phyloP scores from a whole-genome alignment of 1,139 yeast genomes.

The Kodamaea fungicola region DNA sequence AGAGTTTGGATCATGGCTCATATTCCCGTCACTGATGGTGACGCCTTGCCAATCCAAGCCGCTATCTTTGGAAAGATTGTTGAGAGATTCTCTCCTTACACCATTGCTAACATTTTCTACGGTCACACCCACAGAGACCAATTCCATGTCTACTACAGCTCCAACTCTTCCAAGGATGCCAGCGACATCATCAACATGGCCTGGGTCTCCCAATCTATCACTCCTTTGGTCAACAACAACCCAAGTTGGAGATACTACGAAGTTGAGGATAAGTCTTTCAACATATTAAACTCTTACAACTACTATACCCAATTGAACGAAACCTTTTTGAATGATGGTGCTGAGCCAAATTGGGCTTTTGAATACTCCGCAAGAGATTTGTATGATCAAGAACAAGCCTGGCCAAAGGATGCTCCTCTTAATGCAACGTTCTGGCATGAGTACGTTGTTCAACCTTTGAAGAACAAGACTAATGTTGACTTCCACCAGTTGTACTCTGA shows the following conservation, averaged over 20 bases:
- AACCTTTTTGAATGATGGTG: conserved; percentile 45
- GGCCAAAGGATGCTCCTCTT: conserved; percentile 53
- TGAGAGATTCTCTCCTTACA: conserved; percentile 64
- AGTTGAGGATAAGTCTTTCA: conserved; percentile 61
- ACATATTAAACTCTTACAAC: conserved; percentile 57
- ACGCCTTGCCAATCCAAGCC: conserved; percentile 62
- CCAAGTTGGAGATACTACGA: conserved; percentile 74
- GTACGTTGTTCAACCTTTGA: conserved; percentile 31
- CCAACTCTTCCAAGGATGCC: conserved; percentile 33
- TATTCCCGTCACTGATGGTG: conserved; percentile 54
- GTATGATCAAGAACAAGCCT: conserved; percentile 40
- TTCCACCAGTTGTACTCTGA: conserved; percentile 47
- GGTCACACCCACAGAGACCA: conserved; percentile 76
- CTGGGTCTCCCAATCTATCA: conserved; percentile 65
- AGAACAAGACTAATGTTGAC: conserved; percentile 31
- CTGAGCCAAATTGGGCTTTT: conserved; percentile 52
- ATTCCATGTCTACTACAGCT: conserved; percentile 53
- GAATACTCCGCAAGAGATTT: conserved; percentile 54
- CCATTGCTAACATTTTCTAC: conserved; percentile 65
- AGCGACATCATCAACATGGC: conserved; percentile 52
- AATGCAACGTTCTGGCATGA: conserved; percentile 60
- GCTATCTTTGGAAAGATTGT: conserved; percentile 54
- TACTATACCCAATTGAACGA: conserved; percentile 52
- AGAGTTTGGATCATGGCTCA: conserved; percentile 74
- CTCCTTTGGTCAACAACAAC: conserved; percentile 54